Base-by-base conservation (phyloP, 2,329 filamentous ascomycete genomes). In the Aspergillus luchuensis region DNA sequence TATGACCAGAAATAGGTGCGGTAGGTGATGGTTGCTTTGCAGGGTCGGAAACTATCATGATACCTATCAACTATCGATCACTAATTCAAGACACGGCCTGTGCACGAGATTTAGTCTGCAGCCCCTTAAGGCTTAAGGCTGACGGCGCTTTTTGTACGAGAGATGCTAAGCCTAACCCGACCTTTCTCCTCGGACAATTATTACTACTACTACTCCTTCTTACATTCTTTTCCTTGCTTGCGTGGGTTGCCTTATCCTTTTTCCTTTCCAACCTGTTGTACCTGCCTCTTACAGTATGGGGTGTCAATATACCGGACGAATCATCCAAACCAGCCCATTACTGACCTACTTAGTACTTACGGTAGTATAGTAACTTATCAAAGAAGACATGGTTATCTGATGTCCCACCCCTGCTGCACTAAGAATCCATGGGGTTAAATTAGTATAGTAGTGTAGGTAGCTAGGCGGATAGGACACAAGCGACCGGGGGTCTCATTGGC, bases 71-170 rank as follows among this genome's bases (percentile, higher is more conserved):
- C 25, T 47, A 45, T 56, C 39, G 39, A 56, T 41, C 23, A n/a
- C 53, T 45, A 47, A 33, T 33, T 56, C 43, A 25, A 47, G 36
- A 38, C 50, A 45, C 52, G 43, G 30, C 48, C 45, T 60, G 64
- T 60, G 62, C 63, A 58, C 58, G 55, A 60, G 61, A 58, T 63
- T 63, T 60, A 56, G 58, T 59, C 63, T 66, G 69, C 68, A 73
- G 72, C 73, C 72, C 66, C 63, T 71, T 70, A 75, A 66, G 72
- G 71, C 71, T 74, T 72, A 74, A 74, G 73, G 69, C 72, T 74
- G 71, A 73, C 67, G 67, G 66, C 57, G 61, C 62, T 65, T 57
- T 57, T 56, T 49, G 47, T 50, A 30, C 47, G 25, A 50, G 33
- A 45, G 25, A 50, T 49, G 53, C 56, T 55, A 45, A 43, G 51